phyloP scores from a whole-genome alignment of 352 stramenopile species.

The Globisporangium viniferum region DNA sequence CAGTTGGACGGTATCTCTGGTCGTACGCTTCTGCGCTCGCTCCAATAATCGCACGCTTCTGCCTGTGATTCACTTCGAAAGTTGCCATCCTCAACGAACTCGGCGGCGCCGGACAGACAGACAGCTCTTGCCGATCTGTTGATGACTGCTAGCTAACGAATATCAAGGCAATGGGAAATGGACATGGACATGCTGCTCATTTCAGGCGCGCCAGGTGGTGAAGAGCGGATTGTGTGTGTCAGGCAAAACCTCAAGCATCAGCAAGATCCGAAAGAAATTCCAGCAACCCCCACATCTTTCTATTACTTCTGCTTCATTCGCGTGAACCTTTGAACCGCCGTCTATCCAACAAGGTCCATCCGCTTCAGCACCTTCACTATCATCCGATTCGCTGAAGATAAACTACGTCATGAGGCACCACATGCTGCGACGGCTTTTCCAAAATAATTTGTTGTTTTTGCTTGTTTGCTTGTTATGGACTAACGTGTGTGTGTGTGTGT shows the following conservation, averaged over 20 bases:
- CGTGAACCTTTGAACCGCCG: background rate
- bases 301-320: background rate
- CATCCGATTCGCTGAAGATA: background rate
- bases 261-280: background rate
- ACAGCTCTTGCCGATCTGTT: background rate
- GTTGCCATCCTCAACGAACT: background rate
- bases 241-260: background rate
- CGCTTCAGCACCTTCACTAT: background rate
- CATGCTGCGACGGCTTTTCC: background rate
- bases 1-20: background rate
- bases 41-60: background rate
- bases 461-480: background rate
- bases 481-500: background rate
- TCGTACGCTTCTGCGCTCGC: background rate
- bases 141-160: background rate
- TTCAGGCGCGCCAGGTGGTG: background rate
- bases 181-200: background rate
- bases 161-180: too few species aligned
- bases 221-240: too few species aligned
- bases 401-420: background rate
- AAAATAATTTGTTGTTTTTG: slow-evolving; percentile 7
- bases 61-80: background rate
- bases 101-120: background rate
- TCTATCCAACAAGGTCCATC: background rate
- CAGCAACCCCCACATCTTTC: background rate